Evolutionary conservation across 2,329 filamentous ascomycete genomes (phyloP), one percentile per base, ranked within the genome.

Genomic region (Cercospora sesami): DNA sequence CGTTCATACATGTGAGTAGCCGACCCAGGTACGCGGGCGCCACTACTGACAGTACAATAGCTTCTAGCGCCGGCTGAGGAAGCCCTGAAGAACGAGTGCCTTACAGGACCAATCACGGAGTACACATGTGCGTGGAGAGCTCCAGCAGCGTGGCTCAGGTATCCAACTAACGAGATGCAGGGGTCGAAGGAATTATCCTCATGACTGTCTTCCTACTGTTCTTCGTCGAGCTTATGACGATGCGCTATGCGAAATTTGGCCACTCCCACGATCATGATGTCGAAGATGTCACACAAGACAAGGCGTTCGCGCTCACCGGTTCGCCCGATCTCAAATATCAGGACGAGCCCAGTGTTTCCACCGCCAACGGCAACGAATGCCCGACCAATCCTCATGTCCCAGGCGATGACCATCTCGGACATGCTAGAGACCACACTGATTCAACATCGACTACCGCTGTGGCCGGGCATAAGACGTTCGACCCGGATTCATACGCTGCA

Each of bases 141-240:
- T 23, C 7, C 30, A 23, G 23, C n/a, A 57, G 45, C 28, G 18
- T 28, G 23, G 16, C 10, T 23, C 45, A 97, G 93, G 91, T 4
- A 28, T 16, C 16, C 23, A 5, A 57, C 30, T 39, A 28, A 42
- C 30, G 12, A 21, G 16, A 28, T 14, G 48, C 61, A 64, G 61
- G 61, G 61, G 89, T 91, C 0, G 89, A 94, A 76, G 92, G 88
- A 26, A 97, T 97, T 72, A 87, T 87, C 33, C 84, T 97, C 9
- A 96, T 96, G 88, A 93, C 93, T 12, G 87, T 97, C 70, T 90
- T 97, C 75, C 82, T 89, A 72, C 91, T 97, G 84, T 97, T 97
- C 81, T 91, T 96, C 72, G 84, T 96, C 68, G 94, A 97, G 79
- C 83, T 97, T 67, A 86, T 97, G 81, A 91, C 91, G 10, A 90